Base-by-base conservation (phyloP, 805 yeast species). In the Kluyveromyces siamensis region DNA sequence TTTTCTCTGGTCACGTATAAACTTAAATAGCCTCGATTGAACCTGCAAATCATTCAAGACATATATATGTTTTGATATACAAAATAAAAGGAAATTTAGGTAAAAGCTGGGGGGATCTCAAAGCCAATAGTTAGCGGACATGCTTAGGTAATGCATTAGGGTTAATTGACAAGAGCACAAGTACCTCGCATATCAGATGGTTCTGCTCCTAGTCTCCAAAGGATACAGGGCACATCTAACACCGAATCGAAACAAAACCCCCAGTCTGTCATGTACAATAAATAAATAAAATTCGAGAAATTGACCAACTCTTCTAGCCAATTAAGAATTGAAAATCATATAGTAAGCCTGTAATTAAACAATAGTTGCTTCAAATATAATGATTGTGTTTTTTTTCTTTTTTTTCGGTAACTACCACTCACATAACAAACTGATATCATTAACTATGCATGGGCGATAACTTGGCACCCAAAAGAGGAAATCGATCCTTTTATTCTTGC, bases 351-450 rank as follows among this genome's bases (percentile, higher is more conserved):
- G 2, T 30, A 10, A 30, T 30, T 30, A 13, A 30, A 30, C 35
- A 21, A 19, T 37, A 19, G 19, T 37, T 30, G 37, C 40, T 8
- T 43, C 16, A 10, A 17, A 40, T 18, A 19, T 42, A n/a, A n/a
- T 19, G 37, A 4, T 21, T 36, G 18, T 25, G 8, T 14, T 33
- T 36, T 38, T 30, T n/a, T 17, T 35, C 45, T 16, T 42, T 16
- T 21, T 35, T 37, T 19, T 46, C 38, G 11, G 19, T 14, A 9
- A 25, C 27, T 13, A 11, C 27, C 47, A 47, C 19, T 45, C 46
- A 54, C 57, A 54, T 37, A 44, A 13, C 10, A 44, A 40, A 37
- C 46, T 50, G 1, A 52, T 37, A 2, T 14, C 51, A 18, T 14
- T 14, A 27, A 27, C 7, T 41, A 27, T 14, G 35, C 17, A 21